These are phyloP conservation scores for Diospyros kaki DNA, from an alignment of 148 eudicot species.

Conservation along the genomic window DNA sequence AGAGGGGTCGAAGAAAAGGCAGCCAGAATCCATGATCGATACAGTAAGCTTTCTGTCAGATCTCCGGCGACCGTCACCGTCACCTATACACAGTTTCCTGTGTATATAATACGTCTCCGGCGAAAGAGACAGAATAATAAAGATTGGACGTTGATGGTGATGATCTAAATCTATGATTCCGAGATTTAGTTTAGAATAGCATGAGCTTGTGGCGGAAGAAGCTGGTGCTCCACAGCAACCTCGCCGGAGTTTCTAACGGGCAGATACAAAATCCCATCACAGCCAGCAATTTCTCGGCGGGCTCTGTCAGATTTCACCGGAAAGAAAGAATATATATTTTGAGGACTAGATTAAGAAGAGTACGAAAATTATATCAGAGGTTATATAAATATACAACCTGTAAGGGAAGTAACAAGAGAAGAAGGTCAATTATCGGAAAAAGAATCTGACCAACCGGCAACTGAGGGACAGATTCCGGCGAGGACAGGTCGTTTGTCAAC, in stretches of 20 bases:
- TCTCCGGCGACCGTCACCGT: constrained; percentile 8
- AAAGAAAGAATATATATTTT: not conserved
- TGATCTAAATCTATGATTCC: not conserved
- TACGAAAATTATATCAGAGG: not conserved
- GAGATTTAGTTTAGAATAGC: constrained; percentile 41
- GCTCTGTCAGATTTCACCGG: constrained; percentile 1
- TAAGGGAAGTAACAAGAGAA: not conserved
- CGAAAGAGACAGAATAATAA: constrained; percentile 10
- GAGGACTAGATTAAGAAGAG: not conserved
- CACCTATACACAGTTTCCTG: constrained; percentile 4
- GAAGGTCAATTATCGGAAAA: not conserved
- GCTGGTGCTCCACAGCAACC: constrained; percentile 80
- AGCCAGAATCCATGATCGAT: constrained; percentile 43
- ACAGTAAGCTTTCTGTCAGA: not conserved
- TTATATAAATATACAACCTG: no score
- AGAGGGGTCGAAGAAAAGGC: constrained; percentile 44
- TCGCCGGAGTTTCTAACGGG: constrained; percentile 72
- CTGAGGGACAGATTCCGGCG: constrained; percentile 18
- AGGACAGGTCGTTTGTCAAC: not conserved
- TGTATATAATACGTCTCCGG: constrained; percentile 11
- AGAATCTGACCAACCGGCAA: not conserved
- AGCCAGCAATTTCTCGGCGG: constrained; percentile 3
- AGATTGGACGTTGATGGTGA: not conserved
- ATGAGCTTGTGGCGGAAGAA: constrained; percentile 88
- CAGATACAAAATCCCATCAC: constrained; percentile 80